Evolutionary conservation across 805 yeast species (phyloP), one percentile per base, ranked within the genome.

Genomic region (Starmera dryadoides): DNA sequence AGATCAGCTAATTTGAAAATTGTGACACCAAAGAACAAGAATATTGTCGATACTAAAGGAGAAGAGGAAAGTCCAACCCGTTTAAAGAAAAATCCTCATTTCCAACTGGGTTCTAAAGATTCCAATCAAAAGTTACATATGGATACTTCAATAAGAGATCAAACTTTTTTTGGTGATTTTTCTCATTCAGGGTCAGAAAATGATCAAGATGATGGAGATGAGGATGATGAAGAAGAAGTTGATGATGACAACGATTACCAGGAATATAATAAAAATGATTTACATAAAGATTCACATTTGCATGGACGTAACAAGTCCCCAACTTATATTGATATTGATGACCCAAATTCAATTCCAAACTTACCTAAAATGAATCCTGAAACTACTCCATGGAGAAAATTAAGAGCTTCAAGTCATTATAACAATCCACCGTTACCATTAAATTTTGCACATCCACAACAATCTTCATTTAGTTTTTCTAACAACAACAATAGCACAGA

Each of bases 351-450:
- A 20, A 50, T 45, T 17, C 59, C 58, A 5, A 48, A 48, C 17
- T 43, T 63, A 18, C 69, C 69, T 14, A 54, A 53, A 38, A 48
- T 63, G 35, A 52, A 53, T 17, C 60, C 56, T 6, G 59, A 64
- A 6, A 45, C 60, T 41, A 63, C 67, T 1, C 68, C 68, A 3
- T 63, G 68, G 68, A 54, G 66, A 36, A 46, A 46, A 30, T 43
- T 44, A 12, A 38, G 62, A 30, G 51, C 56, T 11, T 31, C 40
- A 30, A 52, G 56, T 30, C 36, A n/a, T n/a, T n/a, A n/a, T n/a
- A n/a, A n/a, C n/a, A n/a, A n/a, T n/a, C n/a, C n/a, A n/a, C n/a
- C n/a, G n/a, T n/a, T n/a, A n/a, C n/a, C n/a, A n/a, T n/a, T n/a
- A n/a, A n/a, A n/a, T n/a, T n/a, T n/a, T n/a, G n/a, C n/a, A n/a